Evolutionary conservation across 1,284 basidiomycete species (phyloP), one percentile per base, ranked within the genome.

Genomic region (Puccinia hordei): DNA sequence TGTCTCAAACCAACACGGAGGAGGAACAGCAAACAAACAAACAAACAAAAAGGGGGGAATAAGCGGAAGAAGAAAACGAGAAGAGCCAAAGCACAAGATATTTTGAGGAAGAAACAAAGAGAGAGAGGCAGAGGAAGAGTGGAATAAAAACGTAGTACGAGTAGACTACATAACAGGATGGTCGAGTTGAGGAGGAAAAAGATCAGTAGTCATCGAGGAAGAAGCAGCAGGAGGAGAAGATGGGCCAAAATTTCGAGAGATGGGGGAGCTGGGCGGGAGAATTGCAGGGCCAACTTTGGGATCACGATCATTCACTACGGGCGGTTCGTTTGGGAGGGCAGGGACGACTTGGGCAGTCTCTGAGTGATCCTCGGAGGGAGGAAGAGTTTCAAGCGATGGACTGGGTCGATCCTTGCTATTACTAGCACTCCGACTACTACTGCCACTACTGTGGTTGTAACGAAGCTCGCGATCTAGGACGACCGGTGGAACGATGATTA

Each of bases 51-150:
- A 68, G 27, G 17, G n/a, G 19, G 27, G 41, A 68, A n/a, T 15
- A 6, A 24, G 24, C 3, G 19, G 35, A 41, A 24, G 3, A 17
- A 35, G 22, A 41, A 46, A 38, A 68, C 24, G 71, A 13, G 55
- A 24, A 30, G 49, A 77, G 73, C 1, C 63, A 33, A 77, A 41
- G 69, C 24, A 41, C 24, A 77, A 46, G 69, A 41, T 65, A 38
- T 24, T 3, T 44, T 15, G 72, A 46, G 30, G 46, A 73, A 55
- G 19, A 41, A 33, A 49, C 12, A 35, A 22, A 59, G 10, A 24
- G 30, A 73, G 72, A 33, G 30, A 44, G 30, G 33, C 3, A 59
- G 12, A 27, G 30, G 30, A 24, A 17, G 22, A 10, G 17, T 22
- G 44, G 73, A 75, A n/a, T 12, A 17, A 71, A 4, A 27, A 59